A percentile compares a stretch with the other conserved stretches of the same genome.
phyloP scores from a whole-genome alignment of 495 filamentous ascomycete species.

The Xylaria scruposa region DNA sequence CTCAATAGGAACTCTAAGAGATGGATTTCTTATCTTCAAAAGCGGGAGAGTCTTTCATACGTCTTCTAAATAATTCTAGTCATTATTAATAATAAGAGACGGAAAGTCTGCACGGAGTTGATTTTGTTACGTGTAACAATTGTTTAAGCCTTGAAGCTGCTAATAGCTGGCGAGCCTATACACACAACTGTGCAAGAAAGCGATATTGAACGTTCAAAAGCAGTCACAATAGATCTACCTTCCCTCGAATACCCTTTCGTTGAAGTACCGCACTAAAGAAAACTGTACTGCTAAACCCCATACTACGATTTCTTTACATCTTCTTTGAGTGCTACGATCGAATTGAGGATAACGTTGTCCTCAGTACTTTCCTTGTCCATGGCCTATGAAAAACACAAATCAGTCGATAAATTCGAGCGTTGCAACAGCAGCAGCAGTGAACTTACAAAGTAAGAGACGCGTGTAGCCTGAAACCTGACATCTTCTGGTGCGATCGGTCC shows the following conservation, averaged over 20 bases:
- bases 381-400: not conserved
- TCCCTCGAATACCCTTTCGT: not conserved
- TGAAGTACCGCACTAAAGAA: not conserved
- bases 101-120: not conserved
- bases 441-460: conserved; percentile 11
- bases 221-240: not conserved
- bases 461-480: not conserved
- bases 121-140: not conserved
- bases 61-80: not conserved
- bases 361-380: conserved; percentile 7
- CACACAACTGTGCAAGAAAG: not conserved
- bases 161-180: not conserved
- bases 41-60: not conserved
- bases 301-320: conserved; percentile 6
- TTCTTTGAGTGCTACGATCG: not conserved
- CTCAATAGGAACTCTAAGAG: not conserved
- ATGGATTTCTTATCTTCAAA: not conserved
- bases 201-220: not conserved
- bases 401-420: not conserved
- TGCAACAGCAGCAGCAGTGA: not conserved
- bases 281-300: not conserved
- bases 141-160: not conserved
- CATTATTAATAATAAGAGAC: not conserved
- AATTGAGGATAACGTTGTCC: not conserved
- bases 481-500: not conserved